Conservation (phyloP, 331 rosid genomes). For the Pyracantha coccinea region DNA sequence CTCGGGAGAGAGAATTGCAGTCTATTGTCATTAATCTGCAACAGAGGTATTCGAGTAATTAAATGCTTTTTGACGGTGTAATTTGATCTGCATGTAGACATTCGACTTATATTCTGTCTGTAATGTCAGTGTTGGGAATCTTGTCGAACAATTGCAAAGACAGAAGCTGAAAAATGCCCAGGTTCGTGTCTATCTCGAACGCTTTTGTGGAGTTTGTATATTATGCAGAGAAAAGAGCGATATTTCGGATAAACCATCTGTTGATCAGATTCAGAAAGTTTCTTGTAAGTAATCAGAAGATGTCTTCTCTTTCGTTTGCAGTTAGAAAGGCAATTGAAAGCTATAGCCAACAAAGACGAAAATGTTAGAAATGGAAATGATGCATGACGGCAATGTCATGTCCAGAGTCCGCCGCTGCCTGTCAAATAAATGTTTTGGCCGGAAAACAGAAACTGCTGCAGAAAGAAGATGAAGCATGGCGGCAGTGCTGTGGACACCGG, state of each 20-base stretch:
- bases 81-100: neutral
- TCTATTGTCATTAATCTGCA: constrained; percentile 56
- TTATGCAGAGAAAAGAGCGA: neutral
- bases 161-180: constrained; percentile 75
- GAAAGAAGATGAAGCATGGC: constrained; percentile 2
- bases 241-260: neutral
- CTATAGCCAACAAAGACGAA: constrained; percentile 30
- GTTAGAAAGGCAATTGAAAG: constrained; percentile 73
- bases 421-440: neutral
- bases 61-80: neutral
- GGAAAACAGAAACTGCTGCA: constrained; percentile 14
- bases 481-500: neutral
- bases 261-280: neutral
- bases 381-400: neutral
- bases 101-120: constrained; percentile 14
- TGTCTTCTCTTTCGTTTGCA: constrained; percentile 31
- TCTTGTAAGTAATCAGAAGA: neutral
- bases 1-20: constrained; percentile 65
- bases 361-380: neutral
- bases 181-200: constrained; percentile 32
- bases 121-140: constrained; percentile 55
- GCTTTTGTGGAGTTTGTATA: neutral
- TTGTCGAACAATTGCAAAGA: constrained; percentile 71
- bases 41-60: constrained; percentile 53
- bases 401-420: neutral